Base-by-base conservation (phyloP, 202 grass and related monocot species). In the Saccharum hybrid region DNA sequence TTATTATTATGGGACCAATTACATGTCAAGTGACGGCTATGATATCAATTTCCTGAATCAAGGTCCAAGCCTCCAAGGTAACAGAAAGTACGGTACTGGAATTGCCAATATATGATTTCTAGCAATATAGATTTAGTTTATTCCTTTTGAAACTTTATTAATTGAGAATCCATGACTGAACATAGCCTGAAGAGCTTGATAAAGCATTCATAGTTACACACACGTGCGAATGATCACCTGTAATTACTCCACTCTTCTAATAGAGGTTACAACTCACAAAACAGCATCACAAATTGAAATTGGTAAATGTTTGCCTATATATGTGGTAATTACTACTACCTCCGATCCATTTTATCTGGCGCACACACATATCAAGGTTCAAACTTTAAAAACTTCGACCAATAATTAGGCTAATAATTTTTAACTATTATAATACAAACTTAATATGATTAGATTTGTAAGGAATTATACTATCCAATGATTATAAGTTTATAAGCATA, bases 221-320 rank as follows among this genome's bases (percentile, higher is more conserved):
- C n/a, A n/a, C 0, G 54, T 22, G 2, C 0, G 2, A 59, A n/a
- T 0, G 6, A 22, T 21, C 54, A 60, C 21, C 1, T 60, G 21
- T 60, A 60, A 60, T 22, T 59, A 10, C 56, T 59, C 56, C 56
- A 22, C 19, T 59, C n/a, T 22, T 22, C 54, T 59, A 8, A 59
- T 59, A 59, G 19, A 59, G 54, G 54, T n/a, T 8, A 19, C 49
- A 39, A 5, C 10, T 56, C 11, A 10, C 8, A 42, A 83, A 79
- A 8, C 49, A 63, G 48, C 61, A 68, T 37, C 48, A 75, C 34
- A 7, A 60, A 61, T 81, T 38, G 23, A 37, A 81, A 34, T 40
- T 13, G 10, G 8, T 5, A 57, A 10, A 43, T 66, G n/a, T 57
- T 34, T 65, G 16, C 41, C 14, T 33, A 34, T 54, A 57, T 82